Percentiles rank a stretch among this genome's conserved stretches.
Conservation (phyloP, 331 rosid genomes). For the Rhamnella rubrinervis region DNA sequence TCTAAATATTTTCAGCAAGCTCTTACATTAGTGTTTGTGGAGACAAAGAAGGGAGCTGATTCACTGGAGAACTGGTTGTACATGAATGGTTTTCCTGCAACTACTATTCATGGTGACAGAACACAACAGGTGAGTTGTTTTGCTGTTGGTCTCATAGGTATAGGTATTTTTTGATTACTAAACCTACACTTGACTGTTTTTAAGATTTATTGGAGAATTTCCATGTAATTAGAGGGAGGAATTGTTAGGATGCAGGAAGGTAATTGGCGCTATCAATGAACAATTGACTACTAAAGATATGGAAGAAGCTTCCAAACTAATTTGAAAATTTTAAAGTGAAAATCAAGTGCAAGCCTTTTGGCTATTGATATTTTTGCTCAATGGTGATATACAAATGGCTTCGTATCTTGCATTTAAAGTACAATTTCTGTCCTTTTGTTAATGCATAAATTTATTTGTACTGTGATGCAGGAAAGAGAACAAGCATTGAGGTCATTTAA, state of each 20-base stretch:
- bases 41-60: conserved; percentile 96
- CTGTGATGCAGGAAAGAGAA: conserved; percentile 73
- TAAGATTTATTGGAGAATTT: too few species aligned
- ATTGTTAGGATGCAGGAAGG: background rate
- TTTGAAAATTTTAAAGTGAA: too few species aligned
- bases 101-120: conserved; percentile 90
- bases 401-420: too few species aligned
- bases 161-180: too few species aligned
- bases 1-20: conserved; percentile 53
- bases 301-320: too few species aligned
- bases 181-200: too few species aligned
- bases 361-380: too few species aligned
- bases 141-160: background rate
- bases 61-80: conserved; percentile 81
- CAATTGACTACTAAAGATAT: too few species aligned
- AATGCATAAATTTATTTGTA: conserved; percentile 10
- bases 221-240: too few species aligned
- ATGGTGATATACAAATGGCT: too few species aligned
- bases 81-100: conserved; percentile 74
- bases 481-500: conserved; percentile 72
- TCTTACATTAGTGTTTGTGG: conserved; percentile 82
- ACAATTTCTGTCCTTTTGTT: background rate
- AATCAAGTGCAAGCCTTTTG: too few species aligned
- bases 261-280: background rate
- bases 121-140: conserved; percentile 64